Percentiles rank a stretch among this genome's conserved stretches.
These are phyloP conservation scores for Magnolia officinalis DNA, from an alignment of 164 flowering plant genomes.

Conservation along the genomic window DNA sequence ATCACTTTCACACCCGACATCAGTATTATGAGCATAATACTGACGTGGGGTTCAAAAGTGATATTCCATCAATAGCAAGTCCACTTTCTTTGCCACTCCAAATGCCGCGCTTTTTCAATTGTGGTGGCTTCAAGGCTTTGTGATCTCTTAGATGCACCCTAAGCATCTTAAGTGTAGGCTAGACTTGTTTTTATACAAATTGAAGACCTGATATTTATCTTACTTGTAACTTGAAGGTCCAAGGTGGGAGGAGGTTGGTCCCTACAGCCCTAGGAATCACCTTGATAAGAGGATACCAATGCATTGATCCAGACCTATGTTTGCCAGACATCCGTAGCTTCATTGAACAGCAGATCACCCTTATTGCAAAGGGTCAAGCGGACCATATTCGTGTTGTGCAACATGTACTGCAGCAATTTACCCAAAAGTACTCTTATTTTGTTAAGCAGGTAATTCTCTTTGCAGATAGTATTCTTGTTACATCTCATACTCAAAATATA, in stretches of 20 bases:
- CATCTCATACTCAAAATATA: not conserved
- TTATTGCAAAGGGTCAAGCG: conserved; percentile 88
- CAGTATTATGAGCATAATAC: too few relatives aligned
- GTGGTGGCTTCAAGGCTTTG: not conserved
- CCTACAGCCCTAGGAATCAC: conserved; percentile 86
- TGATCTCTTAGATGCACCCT: not conserved
- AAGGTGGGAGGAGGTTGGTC: conserved; percentile 81
- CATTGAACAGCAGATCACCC: conserved; percentile 95
- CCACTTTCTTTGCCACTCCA: not conserved
- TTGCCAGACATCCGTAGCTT: conserved; percentile 95
- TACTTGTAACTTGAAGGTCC: conserved; percentile 52
- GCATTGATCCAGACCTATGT: conserved; percentile 92
- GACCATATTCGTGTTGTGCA: conserved; percentile 68
- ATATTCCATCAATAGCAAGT: not conserved
- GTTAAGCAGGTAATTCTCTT: conserved; percentile 60
- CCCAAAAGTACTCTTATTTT: conserved; percentile 66
- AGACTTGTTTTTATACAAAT: not conserved
- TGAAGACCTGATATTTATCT: not conserved
- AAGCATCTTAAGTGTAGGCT: not conserved
- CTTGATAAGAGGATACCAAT: conserved; percentile 84
- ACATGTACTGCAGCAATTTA: conserved; percentile 80
- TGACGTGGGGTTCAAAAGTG: too few relatives aligned
- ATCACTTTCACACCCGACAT: too few relatives aligned
- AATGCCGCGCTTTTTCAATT: not conserved
- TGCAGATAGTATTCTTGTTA: not conserved